Evolutionary conservation across 2,329 filamentous ascomycete genomes (phyloP).

Genomic region (Cladosporium velox): DNA sequence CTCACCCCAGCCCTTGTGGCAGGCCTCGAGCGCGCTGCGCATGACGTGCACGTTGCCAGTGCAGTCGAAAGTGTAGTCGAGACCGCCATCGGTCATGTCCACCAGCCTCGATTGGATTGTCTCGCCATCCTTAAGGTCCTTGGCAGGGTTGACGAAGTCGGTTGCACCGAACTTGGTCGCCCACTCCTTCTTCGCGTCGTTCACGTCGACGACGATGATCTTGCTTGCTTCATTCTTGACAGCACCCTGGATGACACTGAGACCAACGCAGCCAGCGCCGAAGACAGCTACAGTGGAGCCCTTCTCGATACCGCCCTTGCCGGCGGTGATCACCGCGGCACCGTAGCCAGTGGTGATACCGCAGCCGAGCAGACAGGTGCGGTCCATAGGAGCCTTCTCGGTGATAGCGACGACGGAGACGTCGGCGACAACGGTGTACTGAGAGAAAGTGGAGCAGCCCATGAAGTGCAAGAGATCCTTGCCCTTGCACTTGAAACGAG

Average conservation of each 20-base stretch:
- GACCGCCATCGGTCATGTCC: slow-evolving; percentile 96
- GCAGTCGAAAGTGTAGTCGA: slow-evolving; percentile 99
- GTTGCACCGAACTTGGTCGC: slow-evolving; percentile 92
- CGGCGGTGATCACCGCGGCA: slow-evolving; percentile 89
- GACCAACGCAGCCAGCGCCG: slow-evolving; percentile 91
- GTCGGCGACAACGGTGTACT: slow-evolving; percentile 98
- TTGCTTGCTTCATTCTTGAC: slow-evolving; percentile 77
- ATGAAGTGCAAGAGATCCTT: slow-evolving; percentile 98
- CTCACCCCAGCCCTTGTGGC: slow-evolving; percentile 99
- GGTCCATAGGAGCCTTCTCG: slow-evolving; percentile 88
- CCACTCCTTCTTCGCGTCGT: slow-evolving; percentile 90
- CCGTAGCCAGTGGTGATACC: slow-evolving; percentile 99
- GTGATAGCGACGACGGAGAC: slow-evolving; percentile 97
- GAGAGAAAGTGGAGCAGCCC: slow-evolving; percentile 97
- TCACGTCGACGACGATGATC: slow-evolving; percentile 80
- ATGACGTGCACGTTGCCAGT: slow-evolving; percentile 96
- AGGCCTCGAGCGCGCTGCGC: slow-evolving; percentile 92
- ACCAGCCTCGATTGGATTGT: slow-evolving; percentile 89
- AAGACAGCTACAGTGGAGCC: slow-evolving; percentile 90
- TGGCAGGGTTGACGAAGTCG: slow-evolving; percentile 91
- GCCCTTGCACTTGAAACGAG: slow-evolving; percentile 91
- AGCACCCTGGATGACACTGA: slow-evolving; percentile 92
- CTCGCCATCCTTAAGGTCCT: slow-evolving; percentile 62
- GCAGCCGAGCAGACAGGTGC: slow-evolving; percentile 92
- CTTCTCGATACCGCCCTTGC: slow-evolving; percentile 68